These are phyloP conservation scores for Letharia lupina DNA, from an alignment of 495 filamentous ascomycete species.

Conservation along the genomic window DNA sequence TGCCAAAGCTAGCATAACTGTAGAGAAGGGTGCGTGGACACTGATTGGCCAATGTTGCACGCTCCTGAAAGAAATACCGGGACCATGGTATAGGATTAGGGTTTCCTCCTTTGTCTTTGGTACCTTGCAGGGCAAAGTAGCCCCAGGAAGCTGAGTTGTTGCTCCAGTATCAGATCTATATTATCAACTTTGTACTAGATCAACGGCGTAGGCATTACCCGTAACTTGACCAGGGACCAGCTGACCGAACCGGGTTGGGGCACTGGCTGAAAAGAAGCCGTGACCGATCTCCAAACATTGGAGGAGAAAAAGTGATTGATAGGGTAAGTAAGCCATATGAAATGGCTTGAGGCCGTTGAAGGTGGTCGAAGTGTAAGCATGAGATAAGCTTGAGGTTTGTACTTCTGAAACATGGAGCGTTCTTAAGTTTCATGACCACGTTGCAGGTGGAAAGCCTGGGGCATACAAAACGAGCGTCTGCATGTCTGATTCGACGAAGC, in stretches of 20 bases:
- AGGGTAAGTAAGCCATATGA: not conserved
- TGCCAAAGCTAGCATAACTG: slow-evolving; percentile 1
- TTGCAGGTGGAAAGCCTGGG: slow-evolving; percentile 1
- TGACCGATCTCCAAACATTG: not conserved
- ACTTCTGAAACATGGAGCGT: not conserved
- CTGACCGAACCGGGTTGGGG: not conserved
- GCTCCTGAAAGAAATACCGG: not conserved
- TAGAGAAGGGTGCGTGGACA: not conserved
- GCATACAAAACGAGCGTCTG: not conserved
- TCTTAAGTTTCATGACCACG: not conserved
- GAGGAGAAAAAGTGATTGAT: not conserved
- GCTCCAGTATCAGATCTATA: not conserved
- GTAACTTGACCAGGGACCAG: no score
- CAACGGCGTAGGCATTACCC: not conserved
- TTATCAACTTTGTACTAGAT: not conserved
- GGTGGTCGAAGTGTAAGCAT: not conserved
- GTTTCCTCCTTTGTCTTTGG: not conserved
- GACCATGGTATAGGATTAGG: not conserved
- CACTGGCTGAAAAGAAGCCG: not conserved
- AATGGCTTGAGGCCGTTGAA: not conserved
- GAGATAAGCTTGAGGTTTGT: not conserved
- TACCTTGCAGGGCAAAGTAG: not conserved
- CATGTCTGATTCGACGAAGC: slow-evolving; percentile 6
- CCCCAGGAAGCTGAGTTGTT: not conserved
- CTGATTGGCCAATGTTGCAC: slow-evolving; percentile 9